Conservation (phyloP, 1,284 basidiomycete genomes). For the Naganishia sp. region DNA sequence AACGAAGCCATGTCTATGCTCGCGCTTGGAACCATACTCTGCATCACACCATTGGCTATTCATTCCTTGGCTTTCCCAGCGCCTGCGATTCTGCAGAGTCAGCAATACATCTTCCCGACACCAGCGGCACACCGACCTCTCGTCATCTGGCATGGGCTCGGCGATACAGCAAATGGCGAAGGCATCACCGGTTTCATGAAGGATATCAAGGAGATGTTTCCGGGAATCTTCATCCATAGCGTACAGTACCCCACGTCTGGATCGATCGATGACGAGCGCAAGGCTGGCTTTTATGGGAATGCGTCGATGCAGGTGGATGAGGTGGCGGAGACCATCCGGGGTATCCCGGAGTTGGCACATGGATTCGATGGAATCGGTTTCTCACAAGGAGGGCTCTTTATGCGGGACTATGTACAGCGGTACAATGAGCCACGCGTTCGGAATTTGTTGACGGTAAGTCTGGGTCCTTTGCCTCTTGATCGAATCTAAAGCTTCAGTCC, state of each 20-base stretch:
- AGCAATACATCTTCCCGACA: neutral
- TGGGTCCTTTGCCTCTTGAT: slow-evolving; percentile 36
- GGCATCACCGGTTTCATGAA: slow-evolving; percentile 60
- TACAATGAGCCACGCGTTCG: slow-evolving; percentile 74
- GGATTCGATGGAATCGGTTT: slow-evolving; percentile 82
- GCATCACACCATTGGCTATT: neutral
- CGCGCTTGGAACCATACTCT: neutral
- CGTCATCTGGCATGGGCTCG: slow-evolving; percentile 95
- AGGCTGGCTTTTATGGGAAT: slow-evolving; percentile 65
- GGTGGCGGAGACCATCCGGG: slow-evolving; percentile 61
- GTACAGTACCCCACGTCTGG: slow-evolving; percentile 69
- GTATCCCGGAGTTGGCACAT: slow-evolving; percentile 66
- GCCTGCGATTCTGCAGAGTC: neutral
- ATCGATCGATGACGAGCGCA: slow-evolving; percentile 65
- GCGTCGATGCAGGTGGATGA: slow-evolving; percentile 41
- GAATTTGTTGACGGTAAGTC: slow-evolving; percentile 76
- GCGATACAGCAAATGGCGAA: slow-evolving; percentile 56
- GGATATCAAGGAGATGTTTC: slow-evolving; percentile 69
- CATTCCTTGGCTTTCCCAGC: neutral
- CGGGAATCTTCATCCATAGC: slow-evolving; percentile 82
- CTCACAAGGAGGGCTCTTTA: slow-evolving; percentile 91
- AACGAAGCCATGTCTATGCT: neutral
- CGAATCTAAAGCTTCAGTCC: slow-evolving; percentile 12
- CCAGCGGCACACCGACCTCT: slow-evolving; percentile 62
- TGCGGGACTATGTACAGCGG: slow-evolving; percentile 83